Evolutionary conservation across 768 basidiomycete genomes (phyloP).

Genomic region (Pisolithus sp.): DNA sequence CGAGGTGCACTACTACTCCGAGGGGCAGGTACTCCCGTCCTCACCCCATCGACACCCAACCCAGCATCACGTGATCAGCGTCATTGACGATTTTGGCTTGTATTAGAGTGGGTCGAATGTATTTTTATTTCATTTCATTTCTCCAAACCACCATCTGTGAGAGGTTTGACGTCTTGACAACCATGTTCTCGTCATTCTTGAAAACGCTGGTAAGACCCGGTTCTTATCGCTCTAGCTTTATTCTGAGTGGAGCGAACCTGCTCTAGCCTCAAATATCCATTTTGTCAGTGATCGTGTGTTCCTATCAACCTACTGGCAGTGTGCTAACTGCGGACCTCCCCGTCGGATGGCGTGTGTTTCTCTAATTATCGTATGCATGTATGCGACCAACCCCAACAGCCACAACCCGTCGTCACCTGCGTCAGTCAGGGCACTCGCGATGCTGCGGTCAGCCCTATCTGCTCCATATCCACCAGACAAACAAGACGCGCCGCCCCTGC

Average conservation of each 20-base stretch:
- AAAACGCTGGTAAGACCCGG: conserved; percentile 25
- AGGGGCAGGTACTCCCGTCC: too few relatives aligned
- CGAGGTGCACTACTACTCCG: too few relatives aligned
- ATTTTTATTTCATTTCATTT: too few relatives aligned
- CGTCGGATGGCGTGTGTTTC: background rate
- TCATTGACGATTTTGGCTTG: background rate
- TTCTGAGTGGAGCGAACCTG: background rate
- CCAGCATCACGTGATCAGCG: too few relatives aligned
- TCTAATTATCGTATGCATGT: too few relatives aligned
- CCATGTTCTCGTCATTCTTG: conserved; percentile 35
- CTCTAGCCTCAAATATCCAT: conserved; percentile 56
- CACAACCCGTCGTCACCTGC: conserved; percentile 62
- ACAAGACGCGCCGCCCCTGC: conserved; percentile 43
- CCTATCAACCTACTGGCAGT: conserved; percentile 5
- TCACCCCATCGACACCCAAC: too few relatives aligned
- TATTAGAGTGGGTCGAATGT: too few relatives aligned
- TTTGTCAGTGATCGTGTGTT: conserved; percentile 39
- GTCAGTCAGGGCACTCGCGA: conserved; percentile 52
- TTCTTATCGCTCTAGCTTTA: background rate
- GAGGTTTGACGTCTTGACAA: background rate
- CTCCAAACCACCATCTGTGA: too few relatives aligned
- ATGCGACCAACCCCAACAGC: conserved; percentile 28
- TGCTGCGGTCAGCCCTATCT: conserved; percentile 55
- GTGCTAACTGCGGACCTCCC: conserved; percentile 1
- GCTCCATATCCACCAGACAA: conserved; percentile 54